Conservation (phyloP, 176 grass and related monocot species). For the Aegilops bicornis region DNA sequence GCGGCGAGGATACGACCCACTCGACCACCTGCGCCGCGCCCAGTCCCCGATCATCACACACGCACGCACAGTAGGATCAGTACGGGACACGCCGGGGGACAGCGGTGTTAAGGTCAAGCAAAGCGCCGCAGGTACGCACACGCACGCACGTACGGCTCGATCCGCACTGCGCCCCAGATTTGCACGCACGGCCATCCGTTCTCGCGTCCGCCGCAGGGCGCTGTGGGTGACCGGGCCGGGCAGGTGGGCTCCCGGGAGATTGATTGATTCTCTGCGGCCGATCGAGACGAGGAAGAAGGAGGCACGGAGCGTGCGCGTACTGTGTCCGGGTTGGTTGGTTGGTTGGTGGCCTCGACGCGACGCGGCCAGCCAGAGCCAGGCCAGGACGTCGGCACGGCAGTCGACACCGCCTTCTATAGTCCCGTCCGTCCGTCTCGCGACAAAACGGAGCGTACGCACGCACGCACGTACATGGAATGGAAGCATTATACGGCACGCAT, state of each 20-base stretch:
- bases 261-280: conserved; percentile 20
- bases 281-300: not conserved
- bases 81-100: not conserved
- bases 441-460: not conserved
- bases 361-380: not conserved
- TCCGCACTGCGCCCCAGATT: not conserved
- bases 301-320: not conserved
- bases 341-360: not conserved
- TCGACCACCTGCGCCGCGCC: not conserved
- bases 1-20: not conserved
- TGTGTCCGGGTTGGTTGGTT: not conserved
- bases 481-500: too few relatives aligned
- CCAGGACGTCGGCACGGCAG: not conserved
- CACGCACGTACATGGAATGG: not conserved
- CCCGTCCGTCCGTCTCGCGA: not conserved
- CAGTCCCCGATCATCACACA: too few relatives aligned
- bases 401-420: not conserved
- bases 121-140: not conserved
- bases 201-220: too few relatives aligned
- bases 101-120: not conserved
- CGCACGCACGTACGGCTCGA: not conserved
- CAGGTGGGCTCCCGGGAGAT: not conserved
- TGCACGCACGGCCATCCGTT: too few relatives aligned
- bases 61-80: too few relatives aligned
- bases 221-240: not conserved